A percentile compares a stretch with the other conserved stretches of the same genome.
phyloP scores from a whole-genome alignment of 2,329 filamentous ascomycete genomes.

The Plectosphaerella cucumerina region DNA sequence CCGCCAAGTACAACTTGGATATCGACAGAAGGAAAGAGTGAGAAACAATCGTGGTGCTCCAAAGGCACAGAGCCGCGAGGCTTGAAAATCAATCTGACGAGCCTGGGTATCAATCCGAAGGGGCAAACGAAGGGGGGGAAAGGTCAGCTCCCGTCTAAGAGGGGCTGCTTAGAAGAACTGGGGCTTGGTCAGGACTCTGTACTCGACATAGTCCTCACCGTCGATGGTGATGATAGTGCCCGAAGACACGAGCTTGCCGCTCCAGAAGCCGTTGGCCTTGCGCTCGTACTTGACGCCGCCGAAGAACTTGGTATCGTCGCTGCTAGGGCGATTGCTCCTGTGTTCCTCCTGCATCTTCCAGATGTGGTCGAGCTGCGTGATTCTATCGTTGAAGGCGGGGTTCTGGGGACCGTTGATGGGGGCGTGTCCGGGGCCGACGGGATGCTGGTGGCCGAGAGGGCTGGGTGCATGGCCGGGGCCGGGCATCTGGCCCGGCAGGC shows the following conservation, averaged over 20 bases:
- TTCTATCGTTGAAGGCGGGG: background rate
- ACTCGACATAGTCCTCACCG: constrained; percentile 64
- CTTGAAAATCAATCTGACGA: background rate
- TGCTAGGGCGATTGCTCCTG: constrained; percentile 31
- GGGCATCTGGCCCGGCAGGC: background rate
- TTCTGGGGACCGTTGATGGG: no score
- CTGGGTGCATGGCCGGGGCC: background rate
- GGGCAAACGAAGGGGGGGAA: background rate
- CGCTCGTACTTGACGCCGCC: constrained; percentile 59
- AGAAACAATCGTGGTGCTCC: background rate
- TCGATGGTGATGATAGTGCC: constrained; percentile 61
- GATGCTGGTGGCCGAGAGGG: background rate
- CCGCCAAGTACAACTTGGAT: no score
- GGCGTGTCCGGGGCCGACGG: no score
- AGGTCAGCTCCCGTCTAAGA: no score
- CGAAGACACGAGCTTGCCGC: constrained; percentile 59
- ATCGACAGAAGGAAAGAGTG: background rate
- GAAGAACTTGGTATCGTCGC: constrained; percentile 53
- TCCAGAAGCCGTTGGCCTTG: constrained; percentile 55
- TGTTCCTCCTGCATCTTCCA: constrained; percentile 51
- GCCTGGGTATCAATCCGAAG: background rate
- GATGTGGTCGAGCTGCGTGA: constrained; percentile 41
- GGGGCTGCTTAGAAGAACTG: constrained; percentile 49
- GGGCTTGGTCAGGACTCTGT: constrained; percentile 60
- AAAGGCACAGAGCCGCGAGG: background rate